Evolutionary conservation across 495 filamentous ascomycete species (phyloP), one percentile per base, ranked within the genome.

Genomic region (Talaromyces adpressus): DNA sequence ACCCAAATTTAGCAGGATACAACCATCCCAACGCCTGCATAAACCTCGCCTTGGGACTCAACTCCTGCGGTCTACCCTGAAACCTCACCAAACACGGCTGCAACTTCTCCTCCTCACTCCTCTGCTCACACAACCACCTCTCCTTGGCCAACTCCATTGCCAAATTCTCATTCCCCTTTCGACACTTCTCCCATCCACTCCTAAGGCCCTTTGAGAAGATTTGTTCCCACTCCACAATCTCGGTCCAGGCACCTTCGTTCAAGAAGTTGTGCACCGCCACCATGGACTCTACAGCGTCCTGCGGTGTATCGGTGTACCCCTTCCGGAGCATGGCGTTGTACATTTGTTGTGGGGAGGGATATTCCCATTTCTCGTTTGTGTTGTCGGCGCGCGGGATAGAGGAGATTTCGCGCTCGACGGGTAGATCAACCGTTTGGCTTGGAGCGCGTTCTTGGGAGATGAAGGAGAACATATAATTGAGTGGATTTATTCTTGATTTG

Each of bases 321-420:
- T 99, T 98, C 59, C 95, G 88, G 61, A 96, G 76, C 80, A 98
- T 87, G 0, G 95, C 94, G 70, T 98, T 99, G 78, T 97, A 98
- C 94, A 98, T 98, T 73, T 98, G 94, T 77, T 98, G 95, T 9
- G 95, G 93, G 0, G 92, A 97, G 0, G 94, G 95, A 71, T 98
- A 98, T 73, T 97, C 95, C 94, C 94, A 98, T 69, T 91, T 94
- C 12, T 86, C 86, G 18, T 84, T 78, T 6, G 74, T 63, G 45
- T 81, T 82, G 67, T 87, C 84, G 65, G 90, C 92, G 61, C 88
- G 85, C 22, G 95, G 94, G 64, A 99, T 99, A 2, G 92, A 88
- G 18, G 90, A 93, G 9, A 81, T 72, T 71, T 95, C 91, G 53
- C 94, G 89, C 3, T 87, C 83, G 14, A 91, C 86, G 0, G 91